Evolutionary conservation across 495 filamentous ascomycete genomes (phyloP).

Genomic region (Penicillium roqueforti): DNA sequence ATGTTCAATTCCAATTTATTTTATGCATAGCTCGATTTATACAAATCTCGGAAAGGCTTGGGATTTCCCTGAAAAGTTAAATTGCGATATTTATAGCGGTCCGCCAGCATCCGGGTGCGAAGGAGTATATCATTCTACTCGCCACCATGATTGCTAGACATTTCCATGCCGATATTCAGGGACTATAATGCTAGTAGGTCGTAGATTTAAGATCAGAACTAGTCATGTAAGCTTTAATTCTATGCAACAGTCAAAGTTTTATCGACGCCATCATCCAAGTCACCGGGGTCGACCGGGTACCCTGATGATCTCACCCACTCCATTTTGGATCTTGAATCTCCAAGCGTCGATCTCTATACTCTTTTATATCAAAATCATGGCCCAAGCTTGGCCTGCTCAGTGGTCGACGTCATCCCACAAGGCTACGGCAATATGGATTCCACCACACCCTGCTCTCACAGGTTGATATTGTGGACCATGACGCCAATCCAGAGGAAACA

Average conservation of each 20-base stretch:
- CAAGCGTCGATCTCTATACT: neutral
- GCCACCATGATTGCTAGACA: neutral
- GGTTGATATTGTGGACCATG: neutral
- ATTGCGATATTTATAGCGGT: no score
- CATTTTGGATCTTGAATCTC: neutral
- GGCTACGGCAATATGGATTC: neutral
- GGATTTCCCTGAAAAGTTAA: no score
- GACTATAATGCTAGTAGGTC: neutral
- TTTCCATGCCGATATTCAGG: neutral
- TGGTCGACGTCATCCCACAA: conserved; percentile 1
- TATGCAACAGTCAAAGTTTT: conserved; percentile 2
- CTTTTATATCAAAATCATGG: neutral
- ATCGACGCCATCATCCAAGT: conserved; percentile 2
- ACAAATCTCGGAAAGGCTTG: no score
- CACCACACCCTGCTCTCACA: neutral
- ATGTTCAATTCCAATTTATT: no score
- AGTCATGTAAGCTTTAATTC: neutral
- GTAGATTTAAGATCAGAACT: neutral
- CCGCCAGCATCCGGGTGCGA: neutral
- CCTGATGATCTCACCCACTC: neutral
- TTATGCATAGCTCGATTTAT: no score
- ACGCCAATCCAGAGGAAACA: neutral
- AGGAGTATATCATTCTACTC: neutral
- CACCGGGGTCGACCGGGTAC: neutral
- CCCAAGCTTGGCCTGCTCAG: neutral